Conservation (phyloP, 495 filamentous ascomycete genomes). For the Schizothecium vesticola region DNA sequence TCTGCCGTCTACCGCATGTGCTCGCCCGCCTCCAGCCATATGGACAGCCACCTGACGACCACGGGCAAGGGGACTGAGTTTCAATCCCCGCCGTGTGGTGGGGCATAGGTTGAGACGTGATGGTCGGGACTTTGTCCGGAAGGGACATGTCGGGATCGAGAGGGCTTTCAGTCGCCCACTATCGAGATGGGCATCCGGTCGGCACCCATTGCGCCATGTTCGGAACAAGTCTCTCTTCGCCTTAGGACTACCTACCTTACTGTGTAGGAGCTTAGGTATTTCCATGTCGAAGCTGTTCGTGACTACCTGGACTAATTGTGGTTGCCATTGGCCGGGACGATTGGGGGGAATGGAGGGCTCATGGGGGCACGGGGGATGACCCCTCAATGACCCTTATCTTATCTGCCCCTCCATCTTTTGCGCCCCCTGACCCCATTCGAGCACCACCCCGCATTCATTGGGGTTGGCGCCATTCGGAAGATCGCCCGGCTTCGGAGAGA, state of each 20-base stretch:
- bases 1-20: background rate
- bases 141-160: background rate
- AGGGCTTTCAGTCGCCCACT: background rate
- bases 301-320: background rate
- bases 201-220: background rate
- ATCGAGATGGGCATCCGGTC: background rate
- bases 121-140: background rate
- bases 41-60: background rate
- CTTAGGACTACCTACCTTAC: too few relatives aligned
- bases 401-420: conserved; percentile 5
- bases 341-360: background rate
- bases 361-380: background rate
- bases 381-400: background rate
- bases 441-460: background rate
- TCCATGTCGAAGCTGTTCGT: background rate
- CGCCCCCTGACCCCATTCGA: background rate
- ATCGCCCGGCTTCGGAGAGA: background rate
- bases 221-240: background rate
- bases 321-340: background rate
- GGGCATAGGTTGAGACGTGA: background rate
- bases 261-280: too few relatives aligned
- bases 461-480: background rate
- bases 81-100: background rate
- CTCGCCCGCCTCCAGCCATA: background rate
- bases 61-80: background rate